phyloP scores from a whole-genome alignment of 2,329 filamentous ascomycete species.

The Diaporthe sp. region DNA sequence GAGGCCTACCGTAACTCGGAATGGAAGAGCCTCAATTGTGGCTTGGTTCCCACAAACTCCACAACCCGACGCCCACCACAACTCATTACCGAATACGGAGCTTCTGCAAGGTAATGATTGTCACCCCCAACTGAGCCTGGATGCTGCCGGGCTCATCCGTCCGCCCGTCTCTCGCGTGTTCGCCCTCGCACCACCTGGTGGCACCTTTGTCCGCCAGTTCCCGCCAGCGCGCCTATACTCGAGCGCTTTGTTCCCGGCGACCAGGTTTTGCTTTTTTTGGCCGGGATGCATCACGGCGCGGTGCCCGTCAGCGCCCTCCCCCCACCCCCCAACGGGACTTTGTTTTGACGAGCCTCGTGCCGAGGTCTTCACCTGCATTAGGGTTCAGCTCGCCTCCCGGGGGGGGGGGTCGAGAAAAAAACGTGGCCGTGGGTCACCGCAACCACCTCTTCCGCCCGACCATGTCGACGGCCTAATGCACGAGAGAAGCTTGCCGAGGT shows the following conservation, averaged over 20 bases:
- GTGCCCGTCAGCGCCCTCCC: too few relatives aligned
- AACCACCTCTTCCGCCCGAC: slow-evolving; percentile 7
- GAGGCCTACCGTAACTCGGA: slow-evolving; percentile 33
- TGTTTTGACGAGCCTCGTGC: not conserved
- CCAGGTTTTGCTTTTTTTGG: slow-evolving; percentile 8
- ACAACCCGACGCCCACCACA: slow-evolving; percentile 24
- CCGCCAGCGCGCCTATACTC: slow-evolving; percentile 17
- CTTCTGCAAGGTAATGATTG: slow-evolving; percentile 17
- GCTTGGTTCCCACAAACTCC: slow-evolving; percentile 29
- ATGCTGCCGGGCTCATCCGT: slow-evolving; percentile 18
- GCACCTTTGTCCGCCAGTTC: not conserved
- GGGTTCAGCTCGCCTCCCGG: slow-evolving; percentile 15
- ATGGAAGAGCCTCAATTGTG: slow-evolving; percentile 35
- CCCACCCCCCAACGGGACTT: not conserved
- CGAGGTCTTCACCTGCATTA: slow-evolving; percentile 22
- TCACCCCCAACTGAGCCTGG: not conserved
- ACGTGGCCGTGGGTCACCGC: slow-evolving; percentile 25
- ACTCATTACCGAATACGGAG: slow-evolving; percentile 26
- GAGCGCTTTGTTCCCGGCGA: slow-evolving; percentile 9
- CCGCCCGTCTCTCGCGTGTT: slow-evolving; percentile 14
- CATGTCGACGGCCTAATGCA: slow-evolving; percentile 23
- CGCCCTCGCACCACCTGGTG: not conserved
- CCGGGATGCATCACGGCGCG: not conserved
- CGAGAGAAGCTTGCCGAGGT: slow-evolving; percentile 10
- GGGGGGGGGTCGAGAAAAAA: slow-evolving; percentile 26